These are phyloP conservation scores for Candida taoyuanica DNA, from an alignment of 805 yeast genomes.

Conservation along the genomic window DNA sequence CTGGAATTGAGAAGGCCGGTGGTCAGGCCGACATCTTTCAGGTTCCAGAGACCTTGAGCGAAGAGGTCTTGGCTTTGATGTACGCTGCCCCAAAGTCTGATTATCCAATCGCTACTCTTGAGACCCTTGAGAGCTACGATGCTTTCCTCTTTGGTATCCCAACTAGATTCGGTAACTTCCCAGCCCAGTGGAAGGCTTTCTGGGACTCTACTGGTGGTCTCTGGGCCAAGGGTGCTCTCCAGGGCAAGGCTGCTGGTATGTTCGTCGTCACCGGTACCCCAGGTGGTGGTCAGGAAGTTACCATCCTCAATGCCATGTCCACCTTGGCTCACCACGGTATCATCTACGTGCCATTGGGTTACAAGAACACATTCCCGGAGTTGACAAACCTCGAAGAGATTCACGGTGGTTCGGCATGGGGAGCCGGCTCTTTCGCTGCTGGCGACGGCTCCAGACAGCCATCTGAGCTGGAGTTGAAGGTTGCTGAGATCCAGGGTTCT, in stretches of 20 bases:
- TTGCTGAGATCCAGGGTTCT: constrained; percentile 66
- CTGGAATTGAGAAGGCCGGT: constrained; percentile 70
- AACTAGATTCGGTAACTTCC: constrained; percentile 76
- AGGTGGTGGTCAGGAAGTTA: constrained; percentile 78
- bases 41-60: constrained; percentile 70
- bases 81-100: constrained; percentile 63
- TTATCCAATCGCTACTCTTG: constrained; percentile 61
- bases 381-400: constrained; percentile 56
- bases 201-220: constrained; percentile 75
- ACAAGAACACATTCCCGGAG: constrained; percentile 50
- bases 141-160: constrained; percentile 84
- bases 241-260: constrained; percentile 71
- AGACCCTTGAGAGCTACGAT: constrained; percentile 59
- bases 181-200: constrained; percentile 72
- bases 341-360: constrained; percentile 74
- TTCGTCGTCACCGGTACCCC: constrained; percentile 68
- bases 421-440: constrained; percentile 77
- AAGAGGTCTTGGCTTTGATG: constrained; percentile 49
- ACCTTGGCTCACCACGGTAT: constrained; percentile 73
- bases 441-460: constrained; percentile 73
- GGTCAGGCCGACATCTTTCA: constrained; percentile 64
- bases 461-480: constrained; percentile 53
- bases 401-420: constrained; percentile 86
- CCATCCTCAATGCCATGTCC: constrained; percentile 54
- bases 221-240: constrained; percentile 67